Evolutionary conservation across 139 green algal genomes (phyloP), one percentile per base, ranked within the genome.

Genomic region (Chlamydomonas eustigma): DNA sequence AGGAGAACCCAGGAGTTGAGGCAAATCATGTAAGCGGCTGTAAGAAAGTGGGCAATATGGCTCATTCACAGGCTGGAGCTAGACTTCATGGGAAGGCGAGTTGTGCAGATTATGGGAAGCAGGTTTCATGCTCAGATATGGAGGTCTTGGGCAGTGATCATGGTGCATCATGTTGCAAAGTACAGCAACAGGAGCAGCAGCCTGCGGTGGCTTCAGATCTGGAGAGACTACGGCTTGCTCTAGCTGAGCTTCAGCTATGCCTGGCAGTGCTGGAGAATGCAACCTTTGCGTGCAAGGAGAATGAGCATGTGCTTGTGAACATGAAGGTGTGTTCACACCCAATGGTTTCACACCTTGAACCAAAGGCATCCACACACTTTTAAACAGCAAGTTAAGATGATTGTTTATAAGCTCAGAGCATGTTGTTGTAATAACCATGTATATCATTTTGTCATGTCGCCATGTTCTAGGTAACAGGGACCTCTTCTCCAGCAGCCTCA

Each of bases 201-300:
- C 18, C 12, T 58, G 44, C 18, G 44, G 44, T 58, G 12, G 44
- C 44, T 58, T 58, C 12, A 12, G 44, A 28, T 58, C 44, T 28
- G 44, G 44, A 28, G 44, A 18, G 18, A 18, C 44, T 12, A 18
- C 18, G 12, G 44, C 44, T 58, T 12, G 18, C 18, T 58, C 44
- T 58, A 18, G 18, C 18, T 58, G 44, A 58, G 44, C 32, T 74
- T 33, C 66, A 33, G 33, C 12, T 74, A 8, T 28, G 33, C 30
- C 28, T 74, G 6, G 44, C 66, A 22, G 66, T 74, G 30, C 28
- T 74, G 12, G 66, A 74, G 66, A 74, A 74, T 50, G 66, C n/a
- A 22, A 74, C 66, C 66, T 74, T 74, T 35, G 50, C 33, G 33
- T 74, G 66, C 31, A 6, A 25, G 35, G 66, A 74, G 33, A 74